phyloP scores from a whole-genome alignment of 257 asterid genomes.

The Solanum tarapatanum region DNA sequence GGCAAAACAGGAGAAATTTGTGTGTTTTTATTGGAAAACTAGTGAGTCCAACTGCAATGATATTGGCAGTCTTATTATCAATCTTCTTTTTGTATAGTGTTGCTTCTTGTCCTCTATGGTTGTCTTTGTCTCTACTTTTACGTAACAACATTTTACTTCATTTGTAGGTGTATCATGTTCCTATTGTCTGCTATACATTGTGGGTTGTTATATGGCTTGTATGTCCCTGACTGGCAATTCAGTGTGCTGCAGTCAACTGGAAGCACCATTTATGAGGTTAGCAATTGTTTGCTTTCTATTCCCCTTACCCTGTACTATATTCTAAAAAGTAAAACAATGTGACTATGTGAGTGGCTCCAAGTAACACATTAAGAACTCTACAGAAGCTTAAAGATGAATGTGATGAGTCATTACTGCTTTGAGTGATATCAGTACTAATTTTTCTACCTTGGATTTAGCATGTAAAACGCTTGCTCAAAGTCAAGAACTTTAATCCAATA shows the following conservation, averaged over 20 bases:
- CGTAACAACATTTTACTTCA: not conserved
- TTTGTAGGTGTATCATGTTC: slow-evolving; percentile 39
- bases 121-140: not conserved
- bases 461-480: not conserved
- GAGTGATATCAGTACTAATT: not conserved
- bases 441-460: not conserved
- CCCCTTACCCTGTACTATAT: not conserved
- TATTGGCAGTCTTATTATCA: not conserved
- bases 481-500: not conserved
- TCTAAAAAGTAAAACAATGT: not conserved
- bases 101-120: not conserved
- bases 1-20: not conserved
- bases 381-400: not conserved
- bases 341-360: not conserved
- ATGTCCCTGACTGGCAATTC: slow-evolving; percentile 68
- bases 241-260: slow-evolving; percentile 19
- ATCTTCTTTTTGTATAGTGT: not conserved
- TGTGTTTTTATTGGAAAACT: not conserved
- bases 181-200: slow-evolving; percentile 32
- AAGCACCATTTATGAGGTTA: slow-evolving; percentile 35
- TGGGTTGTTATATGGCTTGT: slow-evolving; percentile 55
- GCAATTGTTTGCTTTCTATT: not conserved
- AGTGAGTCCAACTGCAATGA: not conserved
- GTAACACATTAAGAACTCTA: not conserved
- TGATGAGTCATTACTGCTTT: not conserved